Evolutionary conservation across 1,284 basidiomycete species (phyloP).

Genomic region (Exobasidium cylindrosporum): DNA sequence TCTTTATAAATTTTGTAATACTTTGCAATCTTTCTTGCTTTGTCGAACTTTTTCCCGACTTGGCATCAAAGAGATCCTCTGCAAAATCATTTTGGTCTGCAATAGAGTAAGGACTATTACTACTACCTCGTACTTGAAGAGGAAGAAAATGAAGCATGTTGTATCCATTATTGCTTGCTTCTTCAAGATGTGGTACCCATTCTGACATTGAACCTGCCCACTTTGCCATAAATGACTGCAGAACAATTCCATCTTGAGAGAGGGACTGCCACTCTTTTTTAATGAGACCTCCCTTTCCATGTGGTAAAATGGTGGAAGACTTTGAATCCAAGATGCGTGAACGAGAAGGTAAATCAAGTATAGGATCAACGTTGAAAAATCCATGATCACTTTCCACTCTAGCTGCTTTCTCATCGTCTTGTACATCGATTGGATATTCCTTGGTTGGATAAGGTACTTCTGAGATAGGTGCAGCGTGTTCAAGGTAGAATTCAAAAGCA

Average conservation of each 20-base stretch:
- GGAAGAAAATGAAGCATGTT: slow-evolving; percentile 51
- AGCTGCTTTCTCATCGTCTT: slow-evolving; percentile 14
- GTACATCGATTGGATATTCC: slow-evolving; percentile 15
- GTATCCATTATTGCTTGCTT: slow-evolving; percentile 43
- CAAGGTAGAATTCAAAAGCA: slow-evolving; percentile 49
- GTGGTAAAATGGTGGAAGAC: slow-evolving; percentile 14
- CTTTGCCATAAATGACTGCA: slow-evolving; percentile 47
- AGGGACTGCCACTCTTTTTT: slow-evolving; percentile 21
- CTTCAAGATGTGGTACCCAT: slow-evolving; percentile 42
- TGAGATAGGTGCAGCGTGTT: slow-evolving; percentile 33
- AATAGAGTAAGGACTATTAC: slow-evolving; percentile 48
- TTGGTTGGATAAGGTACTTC: slow-evolving; percentile 22
- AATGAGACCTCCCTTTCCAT: slow-evolving; percentile 24
- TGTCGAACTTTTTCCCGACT: slow-evolving; percentile 20
- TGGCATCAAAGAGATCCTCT: slow-evolving; percentile 37
- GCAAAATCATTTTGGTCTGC: slow-evolving; percentile 45
- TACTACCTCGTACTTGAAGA: slow-evolving; percentile 40
- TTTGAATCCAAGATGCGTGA: slow-evolving; percentile 31
- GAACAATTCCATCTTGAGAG: slow-evolving; percentile 39
- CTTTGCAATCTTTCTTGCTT: slow-evolving; percentile 29
- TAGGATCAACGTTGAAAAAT: slow-evolving; percentile 47
- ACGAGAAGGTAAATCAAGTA: slow-evolving; percentile 32
- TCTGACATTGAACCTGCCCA: slow-evolving; percentile 46
- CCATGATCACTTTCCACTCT: slow-evolving; percentile 33
- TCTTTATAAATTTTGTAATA: slow-evolving; percentile 22